Evolutionary conservation across 2,329 filamentous ascomycete species (phyloP).

Genomic region (Aspergillus japonicus): DNA sequence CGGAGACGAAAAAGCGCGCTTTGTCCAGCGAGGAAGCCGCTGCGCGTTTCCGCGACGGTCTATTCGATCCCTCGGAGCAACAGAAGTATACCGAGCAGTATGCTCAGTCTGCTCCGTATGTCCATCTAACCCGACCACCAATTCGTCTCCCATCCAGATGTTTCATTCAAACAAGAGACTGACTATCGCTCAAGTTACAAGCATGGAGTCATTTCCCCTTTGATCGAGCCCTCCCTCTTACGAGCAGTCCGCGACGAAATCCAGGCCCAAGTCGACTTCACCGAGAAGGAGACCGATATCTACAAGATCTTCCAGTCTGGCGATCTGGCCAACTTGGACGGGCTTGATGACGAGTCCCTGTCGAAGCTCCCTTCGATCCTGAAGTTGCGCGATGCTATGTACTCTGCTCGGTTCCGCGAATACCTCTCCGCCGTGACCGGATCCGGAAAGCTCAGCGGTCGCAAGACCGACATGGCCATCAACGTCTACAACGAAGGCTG

Average conservation of each 20-base stretch:
- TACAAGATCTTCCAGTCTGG: conserved; percentile 99
- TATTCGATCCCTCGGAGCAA: conserved; percentile 43
- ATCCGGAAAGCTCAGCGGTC: conserved; percentile 81
- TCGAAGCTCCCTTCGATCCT: conserved; percentile 86
- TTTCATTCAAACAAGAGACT: background rate
- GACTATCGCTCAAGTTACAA: conserved; percentile 62
- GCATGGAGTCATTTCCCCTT: conserved; percentile 80
- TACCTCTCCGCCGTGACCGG: conserved; percentile 85
- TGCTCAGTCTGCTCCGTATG: conserved; percentile 44
- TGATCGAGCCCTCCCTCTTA: conserved; percentile 79
- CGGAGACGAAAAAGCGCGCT: conserved; percentile 40
- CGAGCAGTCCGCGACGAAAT: conserved; percentile 87
- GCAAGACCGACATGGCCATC: conserved; percentile 98
- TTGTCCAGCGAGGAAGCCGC: conserved; percentile 40
- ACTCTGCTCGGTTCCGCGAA: conserved; percentile 83
- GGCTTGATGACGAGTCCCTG: conserved; percentile 81
- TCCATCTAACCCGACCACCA: conserved; percentile 4
- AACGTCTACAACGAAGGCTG: conserved; percentile 97
- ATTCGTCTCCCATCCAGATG: background rate
- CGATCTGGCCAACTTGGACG: conserved; percentile 93
- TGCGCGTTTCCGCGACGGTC: conserved; percentile 44
- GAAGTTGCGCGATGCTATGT: conserved; percentile 87
- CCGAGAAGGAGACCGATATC: conserved; percentile 97
- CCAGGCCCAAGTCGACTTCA: conserved; percentile 86
- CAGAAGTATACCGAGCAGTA: conserved; percentile 46